Percentiles rank a stretch among this genome's conserved stretches.
These are phyloP conservation scores for Neonectria sp. DNA, from an alignment of 2,329 filamentous ascomycete species.

Conservation along the genomic window DNA sequence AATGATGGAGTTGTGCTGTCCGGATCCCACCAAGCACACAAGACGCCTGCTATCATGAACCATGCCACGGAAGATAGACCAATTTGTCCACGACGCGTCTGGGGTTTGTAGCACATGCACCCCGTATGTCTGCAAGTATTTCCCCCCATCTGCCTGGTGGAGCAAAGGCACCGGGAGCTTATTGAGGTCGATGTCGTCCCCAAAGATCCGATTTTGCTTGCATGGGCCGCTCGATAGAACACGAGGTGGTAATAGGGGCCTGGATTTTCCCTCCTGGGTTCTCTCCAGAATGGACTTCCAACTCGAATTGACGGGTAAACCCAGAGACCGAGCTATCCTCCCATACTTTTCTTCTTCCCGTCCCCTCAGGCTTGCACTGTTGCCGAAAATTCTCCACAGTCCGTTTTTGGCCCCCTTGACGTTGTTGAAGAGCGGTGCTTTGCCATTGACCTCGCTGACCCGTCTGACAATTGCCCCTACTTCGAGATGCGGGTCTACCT, in stretches of 20 bases:
- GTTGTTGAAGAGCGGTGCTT: constrained; percentile 68
- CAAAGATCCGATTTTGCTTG: constrained; percentile 20
- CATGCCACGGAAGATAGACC: constrained; percentile 63
- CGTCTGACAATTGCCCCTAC: constrained; percentile 62
- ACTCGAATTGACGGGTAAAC: neutral
- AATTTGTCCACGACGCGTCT: constrained; percentile 63
- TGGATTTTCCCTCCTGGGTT: neutral
- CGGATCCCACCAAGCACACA: constrained; percentile 57
- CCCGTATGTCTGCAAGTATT: constrained; percentile 66
- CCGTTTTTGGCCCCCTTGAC: constrained; percentile 62
- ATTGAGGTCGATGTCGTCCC: constrained; percentile 12
- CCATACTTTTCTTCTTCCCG: constrained; percentile 15
- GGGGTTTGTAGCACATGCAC: constrained; percentile 64
- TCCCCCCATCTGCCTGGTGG: constrained; percentile 63
- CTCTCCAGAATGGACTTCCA: constrained; percentile 24
- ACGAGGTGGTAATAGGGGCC: neutral
- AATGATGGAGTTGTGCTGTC: constrained; percentile 60
- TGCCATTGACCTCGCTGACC: constrained; percentile 61
- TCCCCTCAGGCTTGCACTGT: neutral
- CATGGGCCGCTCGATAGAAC: neutral
- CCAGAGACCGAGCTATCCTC: constrained; percentile 10
- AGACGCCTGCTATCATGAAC: constrained; percentile 60
- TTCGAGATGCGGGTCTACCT: constrained; percentile 62
- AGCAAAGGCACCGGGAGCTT: constrained; percentile 56
- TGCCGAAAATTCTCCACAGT: constrained; percentile 43